A percentile compares a stretch with the other conserved stretches of the same genome.
phyloP scores from a whole-genome alignment of 768 basidiomycete species.

The Serendipita sp. region DNA sequence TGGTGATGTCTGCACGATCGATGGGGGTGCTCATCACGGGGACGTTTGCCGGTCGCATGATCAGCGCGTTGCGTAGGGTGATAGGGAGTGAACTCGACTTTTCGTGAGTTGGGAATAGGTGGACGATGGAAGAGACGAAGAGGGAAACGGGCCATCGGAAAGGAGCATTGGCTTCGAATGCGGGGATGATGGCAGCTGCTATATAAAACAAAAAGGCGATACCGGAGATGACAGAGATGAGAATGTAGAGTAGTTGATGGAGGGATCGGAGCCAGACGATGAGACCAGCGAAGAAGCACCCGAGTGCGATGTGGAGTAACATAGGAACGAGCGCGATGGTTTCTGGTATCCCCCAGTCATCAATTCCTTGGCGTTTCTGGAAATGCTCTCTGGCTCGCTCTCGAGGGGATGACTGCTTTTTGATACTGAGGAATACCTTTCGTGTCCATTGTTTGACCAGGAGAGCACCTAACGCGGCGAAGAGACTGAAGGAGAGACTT shows the following conservation, averaged over 20 bases:
- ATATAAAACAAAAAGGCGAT: neutral
- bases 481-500: neutral
- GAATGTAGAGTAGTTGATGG: neutral
- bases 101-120: neutral
- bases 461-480: neutral
- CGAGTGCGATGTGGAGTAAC: conserved; percentile 6
- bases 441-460: conserved; percentile 7
- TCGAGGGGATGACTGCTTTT: neutral
- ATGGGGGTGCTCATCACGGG: neutral
- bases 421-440: conserved; percentile 1
- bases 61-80: neutral
- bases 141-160: neutral
- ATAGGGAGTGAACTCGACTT: neutral
- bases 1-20: neutral
- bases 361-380: neutral
- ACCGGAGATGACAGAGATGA: neutral
- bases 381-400: neutral
- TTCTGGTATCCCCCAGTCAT: conserved; percentile 4
- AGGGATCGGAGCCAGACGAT: neutral
- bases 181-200: neutral
- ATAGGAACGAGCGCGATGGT: neutral
- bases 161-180: neutral
- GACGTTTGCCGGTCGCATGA: neutral
- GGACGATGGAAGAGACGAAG: neutral
- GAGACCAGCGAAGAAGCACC: neutral